These are phyloP conservation scores for Suhomyces atakaporum DNA, from an alignment of 1,139 yeast genomes.

Conservation along the genomic window DNA sequence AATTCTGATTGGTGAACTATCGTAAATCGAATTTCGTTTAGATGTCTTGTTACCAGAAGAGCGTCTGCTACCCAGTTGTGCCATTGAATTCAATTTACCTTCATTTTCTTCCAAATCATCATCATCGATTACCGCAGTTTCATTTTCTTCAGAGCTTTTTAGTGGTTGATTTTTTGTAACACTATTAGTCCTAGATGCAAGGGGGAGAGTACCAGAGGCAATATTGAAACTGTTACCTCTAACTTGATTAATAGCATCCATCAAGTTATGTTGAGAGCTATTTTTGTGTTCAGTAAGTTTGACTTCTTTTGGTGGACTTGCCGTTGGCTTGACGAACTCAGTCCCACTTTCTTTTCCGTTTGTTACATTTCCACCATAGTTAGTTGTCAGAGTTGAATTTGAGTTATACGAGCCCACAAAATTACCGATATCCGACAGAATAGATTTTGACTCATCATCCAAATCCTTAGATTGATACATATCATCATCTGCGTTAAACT, in stretches of 20 bases:
- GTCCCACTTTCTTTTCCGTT: constrained; percentile 7
- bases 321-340: constrained; percentile 4
- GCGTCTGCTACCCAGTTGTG: constrained; percentile 5
- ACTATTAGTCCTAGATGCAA: constrained; percentile 20
- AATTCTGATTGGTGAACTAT: constrained; percentile 13
- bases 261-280: constrained; percentile 25
- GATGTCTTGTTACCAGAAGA: constrained; percentile 9
- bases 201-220: constrained; percentile 18
- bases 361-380: constrained; percentile 31
- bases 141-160: constrained; percentile 19
- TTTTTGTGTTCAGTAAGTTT: constrained; percentile 12
- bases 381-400: constrained; percentile 45
- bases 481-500: constrained; percentile 4
- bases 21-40: constrained; percentile 1
- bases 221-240: constrained; percentile 22
- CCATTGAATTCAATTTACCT: background rate
- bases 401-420: constrained; percentile 48
- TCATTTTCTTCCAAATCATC: constrained; percentile 14
- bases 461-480: constrained; percentile 6
- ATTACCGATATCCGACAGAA: constrained; percentile 45
- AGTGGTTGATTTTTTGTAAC: constrained; percentile 4
- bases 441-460: constrained; percentile 30
- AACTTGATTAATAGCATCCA: constrained; percentile 27
- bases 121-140: constrained; percentile 28
- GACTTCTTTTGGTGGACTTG: constrained; percentile 9